Base-by-base conservation (phyloP, 805 yeast species). In the Hanseniaspora singularis region DNA sequence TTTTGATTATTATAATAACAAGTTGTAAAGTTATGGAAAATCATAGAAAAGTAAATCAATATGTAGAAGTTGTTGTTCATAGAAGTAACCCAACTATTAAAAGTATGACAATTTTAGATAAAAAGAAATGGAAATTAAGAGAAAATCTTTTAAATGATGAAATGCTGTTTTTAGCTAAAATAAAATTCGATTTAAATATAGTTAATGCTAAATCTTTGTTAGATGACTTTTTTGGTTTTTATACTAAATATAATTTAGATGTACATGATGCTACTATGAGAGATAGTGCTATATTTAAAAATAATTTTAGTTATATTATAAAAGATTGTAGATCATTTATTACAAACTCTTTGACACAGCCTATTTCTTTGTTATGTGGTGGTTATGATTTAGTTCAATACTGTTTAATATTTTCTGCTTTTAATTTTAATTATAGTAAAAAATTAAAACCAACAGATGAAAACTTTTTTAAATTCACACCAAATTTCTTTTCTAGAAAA, bases 11-110 rank as follows among this genome's bases (percentile, higher is more conserved):
- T 16, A 39, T 63, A n/a, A 64, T 62, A 8, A 63, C 65, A 2
- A 63, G 65, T 2, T 62, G 66, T 47, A 63, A 63, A 51, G 51
- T 59, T 7, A 55, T 60, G 52, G 66, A 63, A 50, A 63, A 63
- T 39, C 62, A 62, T 51, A 57, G 66, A 45, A 65, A 65, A 3
- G 58, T 58, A 1, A 63, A 61, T 37, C 60, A 58, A 7, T 63
- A 60, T 48, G 60, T 62, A 2, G 61, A 61, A 41, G 58, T 61
- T 2, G 61, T 65, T 53, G 61, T 34, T 60, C 60, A 26, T 56
- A 55, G 53, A 40, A 57, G 36, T 4, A 48, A 41, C 12, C 38
- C 47, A 8, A 42, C 30, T 3, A 32, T 33, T 23, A 55, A 43
- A 55, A 57, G 48, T 42, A 53, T 52, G 36, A 53, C 51, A 22